A percentile compares a stretch with the other conserved stretches of the same genome.
phyloP scores from a whole-genome alignment of 108 stramenopile species.

The Nitzschia putrida region DNA sequence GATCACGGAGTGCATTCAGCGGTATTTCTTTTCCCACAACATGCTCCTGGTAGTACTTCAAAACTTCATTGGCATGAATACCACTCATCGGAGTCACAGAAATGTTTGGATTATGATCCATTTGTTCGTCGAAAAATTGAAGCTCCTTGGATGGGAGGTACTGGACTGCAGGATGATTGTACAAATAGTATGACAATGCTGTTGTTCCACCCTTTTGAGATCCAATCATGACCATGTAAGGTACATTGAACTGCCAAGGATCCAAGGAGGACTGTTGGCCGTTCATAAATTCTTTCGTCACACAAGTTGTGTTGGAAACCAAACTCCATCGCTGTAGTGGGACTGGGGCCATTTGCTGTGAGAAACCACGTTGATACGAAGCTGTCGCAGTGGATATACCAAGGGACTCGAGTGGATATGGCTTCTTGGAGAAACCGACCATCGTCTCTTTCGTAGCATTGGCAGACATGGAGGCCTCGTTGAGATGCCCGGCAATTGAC shows the following conservation, averaged over 20 bases:
- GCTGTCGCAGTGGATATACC: background rate
- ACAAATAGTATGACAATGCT: slow-evolving; percentile 77
- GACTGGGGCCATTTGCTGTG: slow-evolving; percentile 11
- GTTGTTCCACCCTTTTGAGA: slow-evolving; percentile 93
- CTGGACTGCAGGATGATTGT: slow-evolving; percentile 79
- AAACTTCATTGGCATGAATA: background rate
- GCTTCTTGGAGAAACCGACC: too few relatives aligned
- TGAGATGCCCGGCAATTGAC: too few relatives aligned
- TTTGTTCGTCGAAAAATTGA: slow-evolving; percentile 91
- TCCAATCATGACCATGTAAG: slow-evolving; percentile 66
- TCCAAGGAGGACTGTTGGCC: background rate
- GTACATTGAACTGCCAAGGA: slow-evolving; percentile 3
- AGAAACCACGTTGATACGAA: slow-evolving; percentile 13
- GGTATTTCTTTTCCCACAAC: slow-evolving; percentile 18
- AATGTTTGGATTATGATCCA: slow-evolving; percentile 29
- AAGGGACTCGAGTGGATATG: slow-evolving; percentile 6
- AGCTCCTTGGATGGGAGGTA: slow-evolving; percentile 68
- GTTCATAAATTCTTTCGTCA: background rate
- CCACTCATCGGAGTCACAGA: background rate
- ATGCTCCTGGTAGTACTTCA: background rate
- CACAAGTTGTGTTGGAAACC: slow-evolving; percentile 11
- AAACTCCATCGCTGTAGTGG: slow-evolving; percentile 11
- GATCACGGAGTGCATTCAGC: slow-evolving; percentile 70
- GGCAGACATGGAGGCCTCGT: too few relatives aligned
- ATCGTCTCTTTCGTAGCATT: too few relatives aligned